phyloP scores from a whole-genome alignment of 257 asterid species.

The Linaria vulgaris region DNA sequence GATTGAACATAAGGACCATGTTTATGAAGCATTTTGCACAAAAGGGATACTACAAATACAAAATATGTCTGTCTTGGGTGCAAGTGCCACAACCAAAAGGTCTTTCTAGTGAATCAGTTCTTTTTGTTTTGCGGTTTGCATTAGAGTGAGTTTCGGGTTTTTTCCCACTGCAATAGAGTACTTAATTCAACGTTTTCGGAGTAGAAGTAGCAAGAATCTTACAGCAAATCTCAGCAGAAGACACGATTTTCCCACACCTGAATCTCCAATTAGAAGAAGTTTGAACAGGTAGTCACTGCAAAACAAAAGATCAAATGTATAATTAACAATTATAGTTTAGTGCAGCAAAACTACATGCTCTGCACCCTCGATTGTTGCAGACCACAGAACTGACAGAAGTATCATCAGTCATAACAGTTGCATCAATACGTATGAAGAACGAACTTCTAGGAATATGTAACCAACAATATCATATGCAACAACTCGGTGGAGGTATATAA shows the following conservation, averaged over 20 bases:
- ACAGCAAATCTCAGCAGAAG: constrained; percentile 66
- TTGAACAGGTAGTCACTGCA: constrained; percentile 57
- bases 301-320: background rate
- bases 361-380: background rate
- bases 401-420: background rate
- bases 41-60: too few relatives aligned
- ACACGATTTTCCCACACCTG: constrained; percentile 63
- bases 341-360: background rate
- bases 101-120: too few relatives aligned
- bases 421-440: background rate
- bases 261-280: constrained; percentile 60
- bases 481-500: background rate
- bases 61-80: too few relatives aligned
- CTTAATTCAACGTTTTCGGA: background rate
- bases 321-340: background rate
- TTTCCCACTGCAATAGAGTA: background rate
- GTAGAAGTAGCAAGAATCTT: background rate
- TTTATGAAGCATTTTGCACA: too few relatives aligned
- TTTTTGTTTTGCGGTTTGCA: too few relatives aligned
- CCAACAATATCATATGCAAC: background rate
- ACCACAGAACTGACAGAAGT: too few relatives aligned
- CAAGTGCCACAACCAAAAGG: too few relatives aligned
- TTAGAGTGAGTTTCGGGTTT: too few relatives aligned
- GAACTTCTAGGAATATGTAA: background rate
- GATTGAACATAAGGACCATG: too few relatives aligned